Evolutionary conservation across 768 basidiomycete species (phyloP), one percentile per base, ranked within the genome.

Genomic region (Trametes sanguinea): DNA sequence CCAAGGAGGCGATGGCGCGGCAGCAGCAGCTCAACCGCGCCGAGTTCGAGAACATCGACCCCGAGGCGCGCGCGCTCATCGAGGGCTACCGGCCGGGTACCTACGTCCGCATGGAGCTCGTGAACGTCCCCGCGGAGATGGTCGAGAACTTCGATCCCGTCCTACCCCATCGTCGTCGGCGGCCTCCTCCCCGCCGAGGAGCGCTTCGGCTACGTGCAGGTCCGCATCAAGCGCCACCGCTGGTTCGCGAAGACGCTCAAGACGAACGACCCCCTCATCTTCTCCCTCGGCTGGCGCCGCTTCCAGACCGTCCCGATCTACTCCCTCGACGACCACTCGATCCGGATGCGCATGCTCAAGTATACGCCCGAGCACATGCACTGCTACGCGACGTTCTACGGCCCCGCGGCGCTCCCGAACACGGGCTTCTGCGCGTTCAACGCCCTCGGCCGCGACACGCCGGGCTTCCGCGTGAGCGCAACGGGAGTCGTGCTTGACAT

Each of bases 301-400:
- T 99, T 98, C 80, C 97, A 99, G 74, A 90, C 85, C 0, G 80
- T 96, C 5, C 97, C 97, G 2, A 89, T 98, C 65, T 99, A 98
- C 76, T 94, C 94, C 17, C 79, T 99, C 22, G 97, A 99, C 73
- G 97, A 99, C 75, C 95, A 97, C 72, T 94, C 91, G 9, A 96
- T 98, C 67, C 91, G 97, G 16, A 97, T 98, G 88, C 93, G 97
- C 39, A 92, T 98, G 89, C 90, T 99, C 77, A 99, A 99, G 77
- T 99, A 99, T 73, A 98, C 97, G 0, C 97, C 97, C 0, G 97
- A 99, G 76, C 97, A 99, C 71, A 98, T 96, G 97, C 97, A 99
- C 73, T 99, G 97, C 71, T 96, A 89, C 71, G 96, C 95, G 2
- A 97, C 95, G 2, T 97, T 98, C 75, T 99, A 95, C 71, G 96